Evolutionary conservation across 2,329 filamentous ascomycete genomes (phyloP).

Genomic region (Metarhizium album): DNA sequence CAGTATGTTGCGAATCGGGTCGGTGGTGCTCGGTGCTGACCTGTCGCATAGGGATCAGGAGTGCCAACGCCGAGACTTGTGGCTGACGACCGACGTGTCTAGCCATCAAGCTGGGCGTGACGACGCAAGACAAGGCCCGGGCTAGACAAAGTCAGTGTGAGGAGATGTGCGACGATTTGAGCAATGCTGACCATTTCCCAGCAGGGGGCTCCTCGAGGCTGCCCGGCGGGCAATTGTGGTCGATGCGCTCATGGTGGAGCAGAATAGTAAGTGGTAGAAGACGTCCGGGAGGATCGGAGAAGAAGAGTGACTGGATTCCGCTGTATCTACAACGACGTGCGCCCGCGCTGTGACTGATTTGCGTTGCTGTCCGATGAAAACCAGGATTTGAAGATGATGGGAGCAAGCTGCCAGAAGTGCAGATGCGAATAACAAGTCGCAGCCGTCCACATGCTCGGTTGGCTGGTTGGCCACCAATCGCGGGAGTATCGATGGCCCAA

Average conservation of each 20-base stretch:
- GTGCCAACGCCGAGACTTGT: constrained; percentile 40
- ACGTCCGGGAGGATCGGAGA: neutral
- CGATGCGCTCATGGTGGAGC: constrained; percentile 42
- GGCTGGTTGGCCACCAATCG: constrained; percentile 4
- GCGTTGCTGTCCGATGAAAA: neutral
- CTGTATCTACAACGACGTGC: constrained; percentile 3
- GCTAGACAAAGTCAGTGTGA: constrained; percentile 20
- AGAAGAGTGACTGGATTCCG: neutral
- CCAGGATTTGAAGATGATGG: neutral
- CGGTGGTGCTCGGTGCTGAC: constrained; percentile 50
- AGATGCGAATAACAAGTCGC: neutral
- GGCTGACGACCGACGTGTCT: constrained; percentile 35
- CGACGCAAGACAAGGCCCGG: constrained; percentile 34
- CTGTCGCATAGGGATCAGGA: constrained; percentile 45
- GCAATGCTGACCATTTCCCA: constrained; percentile 32
- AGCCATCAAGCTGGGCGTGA: constrained; percentile 35
- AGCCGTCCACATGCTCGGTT: constrained; percentile 2
- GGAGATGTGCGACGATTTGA: constrained; percentile 3
- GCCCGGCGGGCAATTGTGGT: constrained; percentile 45
- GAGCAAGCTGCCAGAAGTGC: neutral
- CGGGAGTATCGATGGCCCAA: neutral
- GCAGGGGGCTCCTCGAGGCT: constrained; percentile 40
- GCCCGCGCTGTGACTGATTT: constrained; percentile 1
- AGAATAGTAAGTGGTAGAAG: neutral
- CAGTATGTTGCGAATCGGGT: constrained; percentile 38